Evolutionary conservation across 148 eudicot genomes (phyloP), one percentile per base, ranked within the genome.

Genomic region (Rhododendron henanense): DNA sequence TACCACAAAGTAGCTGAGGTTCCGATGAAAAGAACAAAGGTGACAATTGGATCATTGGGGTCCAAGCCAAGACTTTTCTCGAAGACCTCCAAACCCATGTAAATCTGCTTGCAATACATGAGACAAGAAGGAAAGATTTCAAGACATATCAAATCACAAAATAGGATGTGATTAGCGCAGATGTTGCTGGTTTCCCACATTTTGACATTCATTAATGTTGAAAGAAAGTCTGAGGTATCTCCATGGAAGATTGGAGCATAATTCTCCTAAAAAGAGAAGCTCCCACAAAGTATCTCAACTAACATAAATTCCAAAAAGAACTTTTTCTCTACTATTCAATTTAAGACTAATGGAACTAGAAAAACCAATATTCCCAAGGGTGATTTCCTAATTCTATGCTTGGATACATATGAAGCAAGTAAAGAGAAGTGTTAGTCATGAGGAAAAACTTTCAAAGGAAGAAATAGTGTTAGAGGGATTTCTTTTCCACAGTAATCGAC

Each of bases 41-140:
- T 92, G 86, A 96, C 84, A 59, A 96, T 86, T 83, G 99, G 98
- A 90, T 96, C 99, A 85, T 90, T 95, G 69, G 98, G 94, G 85
- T 95, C 95, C 87, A 95, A 82, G 87, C 99, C 99, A 86, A 96
- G 65, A 83, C 90, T 93, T 90, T 90, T 88, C 88, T 95, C 97
- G 90, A 95, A 69, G 79, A 94, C 92, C 88, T 93, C 97, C 83
- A 95, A 84, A 81, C 90, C 93, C 79, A 88, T 83, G 87, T 92
- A 94, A 63, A 90, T 92, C 98, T 96, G 92, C 87, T 86, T 79
- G 85, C 37, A 39, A 21, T 65, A 44, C 48, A 81, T 45, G 63
- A 39, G 61, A 78, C 55, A 18, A 83, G 83, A 76, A 63, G 50
- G 78, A 33, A 87, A 63, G 35, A 57, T 86, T n/a, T n/a, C n/a